Evolutionary conservation across 2,329 filamentous ascomycete species (phyloP).

Genomic region (Zymoseptoria brevis): DNA sequence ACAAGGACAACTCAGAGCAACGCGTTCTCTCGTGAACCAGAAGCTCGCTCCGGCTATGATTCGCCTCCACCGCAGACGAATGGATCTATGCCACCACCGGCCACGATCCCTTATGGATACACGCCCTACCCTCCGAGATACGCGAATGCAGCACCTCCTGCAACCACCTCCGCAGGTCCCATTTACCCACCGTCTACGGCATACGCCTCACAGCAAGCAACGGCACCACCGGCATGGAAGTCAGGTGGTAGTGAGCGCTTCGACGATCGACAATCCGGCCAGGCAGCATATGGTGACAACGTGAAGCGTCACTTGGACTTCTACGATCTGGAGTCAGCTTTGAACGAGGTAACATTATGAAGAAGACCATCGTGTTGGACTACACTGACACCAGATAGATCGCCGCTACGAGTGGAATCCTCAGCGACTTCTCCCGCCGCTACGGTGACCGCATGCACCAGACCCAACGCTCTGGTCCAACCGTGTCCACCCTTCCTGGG

Average conservation of each 20-base stretch:
- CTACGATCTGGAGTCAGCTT: conserved; percentile 50
- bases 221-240: conserved; percentile 33
- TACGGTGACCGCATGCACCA: conserved; percentile 46
- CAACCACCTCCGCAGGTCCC: conserved; percentile 28
- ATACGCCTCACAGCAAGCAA: conserved; percentile 34
- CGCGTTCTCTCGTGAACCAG: conserved; percentile 6
- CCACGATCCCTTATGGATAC: conserved; percentile 32
- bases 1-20: background rate
- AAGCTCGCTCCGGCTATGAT: conserved; percentile 13
- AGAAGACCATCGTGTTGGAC: background rate
- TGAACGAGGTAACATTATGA: conserved; percentile 38
- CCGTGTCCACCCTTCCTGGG: conserved; percentile 42
- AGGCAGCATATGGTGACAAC: conserved; percentile 38
- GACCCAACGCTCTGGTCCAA: conserved; percentile 40
- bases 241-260: conserved; percentile 23
- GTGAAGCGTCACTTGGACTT: conserved; percentile 58
- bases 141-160: conserved; percentile 32
- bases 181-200: conserved; percentile 36
- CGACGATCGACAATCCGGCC: conserved; percentile 8
- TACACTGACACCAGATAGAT: conserved; percentile 29
- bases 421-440: conserved; percentile 42
- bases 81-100: conserved; percentile 32
- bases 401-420: conserved; percentile 36
- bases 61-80: conserved; percentile 24
- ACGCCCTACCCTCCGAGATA: conserved; percentile 36